Evolutionary conservation across 2,329 filamentous ascomycete species (phyloP).

Genomic region (Trichocomaceae sp.): DNA sequence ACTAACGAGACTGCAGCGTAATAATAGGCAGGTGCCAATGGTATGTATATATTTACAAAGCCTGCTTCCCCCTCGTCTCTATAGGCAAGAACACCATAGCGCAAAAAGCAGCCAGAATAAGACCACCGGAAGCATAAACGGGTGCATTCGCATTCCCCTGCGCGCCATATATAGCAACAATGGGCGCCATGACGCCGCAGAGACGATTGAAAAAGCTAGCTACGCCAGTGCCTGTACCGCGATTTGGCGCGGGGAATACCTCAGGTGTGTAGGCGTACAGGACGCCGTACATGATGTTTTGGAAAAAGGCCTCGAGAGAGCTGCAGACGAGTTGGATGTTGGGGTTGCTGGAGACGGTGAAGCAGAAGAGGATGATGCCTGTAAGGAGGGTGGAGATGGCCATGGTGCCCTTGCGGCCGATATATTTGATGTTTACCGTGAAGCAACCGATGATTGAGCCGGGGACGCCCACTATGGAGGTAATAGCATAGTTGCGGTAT

Average conservation of each 20-base stretch:
- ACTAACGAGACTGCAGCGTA: too few relatives aligned
- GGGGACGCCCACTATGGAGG: slow-evolving; percentile 67
- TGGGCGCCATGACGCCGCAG: slow-evolving; percentile 38
- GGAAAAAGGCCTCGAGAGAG: slow-evolving; percentile 53
- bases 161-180: slow-evolving; percentile 39
- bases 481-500: slow-evolving; percentile 80
- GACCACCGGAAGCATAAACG: slow-evolving; percentile 39
- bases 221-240: slow-evolving; percentile 50
- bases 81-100: slow-evolving; percentile 43
- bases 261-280: slow-evolving; percentile 55
- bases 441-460: slow-evolving; percentile 69
- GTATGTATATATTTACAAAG: slow-evolving; percentile 22
- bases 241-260: slow-evolving; percentile 50
- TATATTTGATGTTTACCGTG: slow-evolving; percentile 62
- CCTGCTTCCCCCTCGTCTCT: slow-evolving; percentile 41
- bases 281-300: slow-evolving; percentile 52
- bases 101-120: slow-evolving; percentile 41
- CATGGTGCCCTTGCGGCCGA: slow-evolving; percentile 54
- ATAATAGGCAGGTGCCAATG: too few relatives aligned
- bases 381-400: slow-evolving; percentile 46
- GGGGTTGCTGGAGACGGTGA: slow-evolving; percentile 45
- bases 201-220: slow-evolving; percentile 42
- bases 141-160: slow-evolving; percentile 35
- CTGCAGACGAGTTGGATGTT: slow-evolving; percentile 46
- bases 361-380: slow-evolving; percentile 50